A percentile compares a stretch with the other conserved stretches of the same genome.
Conservation (phyloP, 1,139 yeast genomes). For the Candida mesenterica region DNA sequence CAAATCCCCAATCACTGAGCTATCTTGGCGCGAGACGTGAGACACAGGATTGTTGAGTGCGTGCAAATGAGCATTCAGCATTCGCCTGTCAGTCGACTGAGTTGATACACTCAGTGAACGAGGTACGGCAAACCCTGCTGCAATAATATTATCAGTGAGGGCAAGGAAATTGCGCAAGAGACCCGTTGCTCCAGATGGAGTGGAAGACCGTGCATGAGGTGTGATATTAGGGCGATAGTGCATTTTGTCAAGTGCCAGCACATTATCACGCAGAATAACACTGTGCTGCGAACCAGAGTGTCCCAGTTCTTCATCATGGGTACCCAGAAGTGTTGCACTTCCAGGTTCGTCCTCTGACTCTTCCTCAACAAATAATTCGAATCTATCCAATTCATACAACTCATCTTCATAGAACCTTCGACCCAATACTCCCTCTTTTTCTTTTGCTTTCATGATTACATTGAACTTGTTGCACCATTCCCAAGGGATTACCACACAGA, state of each 20-base stretch:
- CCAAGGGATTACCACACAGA: conserved; percentile 79
- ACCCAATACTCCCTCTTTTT: conserved; percentile 78
- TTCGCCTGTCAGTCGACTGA: conserved; percentile 15
- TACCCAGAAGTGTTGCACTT: conserved; percentile 15
- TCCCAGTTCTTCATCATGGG: conserved; percentile 6
- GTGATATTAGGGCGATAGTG: too few relatives aligned
- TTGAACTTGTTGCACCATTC: conserved; percentile 80
- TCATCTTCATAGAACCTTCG: conserved; percentile 76
- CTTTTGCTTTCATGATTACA: conserved; percentile 59
- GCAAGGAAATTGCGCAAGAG: conserved; percentile 31
- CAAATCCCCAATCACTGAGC: background rate
- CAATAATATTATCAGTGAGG: conserved; percentile 55
- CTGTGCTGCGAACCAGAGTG: too few relatives aligned
- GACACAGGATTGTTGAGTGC: conserved; percentile 1
- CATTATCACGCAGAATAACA: too few relatives aligned
- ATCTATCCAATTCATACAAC: conserved; percentile 41
- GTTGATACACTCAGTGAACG: conserved; percentile 47
- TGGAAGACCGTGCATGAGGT: background rate
- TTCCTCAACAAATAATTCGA: conserved; percentile 42
- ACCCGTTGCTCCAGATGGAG: background rate
- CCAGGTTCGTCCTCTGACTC: conserved; percentile 21
- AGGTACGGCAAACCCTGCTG: conserved; percentile 62
- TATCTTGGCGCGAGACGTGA: background rate
- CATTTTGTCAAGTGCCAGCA: too few relatives aligned
- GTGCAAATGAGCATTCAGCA: conserved; percentile 16